Conservation (phyloP, 2,329 filamentous ascomycete genomes). For the Periconia sp. region DNA sequence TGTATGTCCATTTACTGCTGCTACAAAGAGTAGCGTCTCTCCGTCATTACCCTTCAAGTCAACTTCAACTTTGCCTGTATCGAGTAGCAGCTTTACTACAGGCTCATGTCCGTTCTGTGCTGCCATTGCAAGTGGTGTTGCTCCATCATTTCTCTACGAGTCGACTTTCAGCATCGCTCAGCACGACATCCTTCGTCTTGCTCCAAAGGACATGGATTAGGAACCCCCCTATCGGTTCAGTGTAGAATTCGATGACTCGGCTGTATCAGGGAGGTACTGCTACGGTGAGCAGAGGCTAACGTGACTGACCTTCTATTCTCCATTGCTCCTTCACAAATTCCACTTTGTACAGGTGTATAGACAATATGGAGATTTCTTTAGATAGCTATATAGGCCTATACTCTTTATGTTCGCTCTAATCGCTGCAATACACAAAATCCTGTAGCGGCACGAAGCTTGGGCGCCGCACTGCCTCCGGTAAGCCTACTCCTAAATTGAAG, state of each 20-base stretch:
- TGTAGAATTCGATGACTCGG: constrained; percentile 29
- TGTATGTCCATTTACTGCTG: too few species aligned
- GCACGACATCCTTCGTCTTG: constrained; percentile 23
- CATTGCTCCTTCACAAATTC: constrained; percentile 33
- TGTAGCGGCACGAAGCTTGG: too few species aligned
- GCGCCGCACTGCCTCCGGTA: too few species aligned
- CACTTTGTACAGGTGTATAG: constrained; percentile 29
- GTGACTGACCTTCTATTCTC: constrained; percentile 53
- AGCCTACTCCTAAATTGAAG: too few species aligned
- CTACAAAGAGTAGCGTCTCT: too few species aligned
- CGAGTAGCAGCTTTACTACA: too few species aligned
- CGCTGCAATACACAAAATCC: constrained; percentile 19
- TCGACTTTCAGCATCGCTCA: constrained; percentile 47
- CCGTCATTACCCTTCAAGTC: too few species aligned
- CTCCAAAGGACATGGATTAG: constrained; percentile 27
- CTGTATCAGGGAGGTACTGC: constrained; percentile 47
- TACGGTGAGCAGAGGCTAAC: constrained; percentile 55
- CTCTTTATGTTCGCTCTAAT: constrained; percentile 26
- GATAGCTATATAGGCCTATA: constrained; percentile 20
- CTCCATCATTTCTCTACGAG: too few species aligned
- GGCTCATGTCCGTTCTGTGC: too few species aligned
- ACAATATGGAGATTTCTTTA: constrained; percentile 41
- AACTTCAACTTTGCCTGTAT: too few species aligned
- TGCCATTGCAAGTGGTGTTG: too few species aligned
- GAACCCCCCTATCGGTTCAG: constrained; percentile 22